Conservation (phyloP, 2,329 filamentous ascomycete genomes). For the Fusarium denticulatum region DNA sequence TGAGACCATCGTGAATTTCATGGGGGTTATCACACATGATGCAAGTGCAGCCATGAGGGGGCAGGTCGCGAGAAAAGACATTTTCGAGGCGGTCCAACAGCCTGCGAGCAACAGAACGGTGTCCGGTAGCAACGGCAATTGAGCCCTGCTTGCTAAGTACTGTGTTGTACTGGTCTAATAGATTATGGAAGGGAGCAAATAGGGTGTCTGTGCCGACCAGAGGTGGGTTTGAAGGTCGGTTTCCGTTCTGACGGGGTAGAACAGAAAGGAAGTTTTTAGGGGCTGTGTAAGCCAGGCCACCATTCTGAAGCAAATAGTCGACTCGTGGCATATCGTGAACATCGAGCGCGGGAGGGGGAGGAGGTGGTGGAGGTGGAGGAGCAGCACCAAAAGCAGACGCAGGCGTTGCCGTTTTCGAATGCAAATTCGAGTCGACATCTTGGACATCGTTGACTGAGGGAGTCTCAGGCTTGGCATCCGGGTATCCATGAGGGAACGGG, state of each 20-base stretch:
- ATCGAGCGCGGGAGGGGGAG: slow-evolving; percentile 80
- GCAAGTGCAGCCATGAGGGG: slow-evolving; percentile 84
- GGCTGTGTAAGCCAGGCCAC: slow-evolving; percentile 77
- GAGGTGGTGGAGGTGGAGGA: slow-evolving; percentile 64
- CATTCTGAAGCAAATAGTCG: slow-evolving; percentile 91
- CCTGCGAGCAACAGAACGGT: slow-evolving; percentile 90
- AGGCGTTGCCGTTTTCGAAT: slow-evolving; percentile 54
- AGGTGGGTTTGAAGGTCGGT: slow-evolving; percentile 69
- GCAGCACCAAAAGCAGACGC: slow-evolving; percentile 47
- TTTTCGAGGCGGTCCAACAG: slow-evolving; percentile 91
- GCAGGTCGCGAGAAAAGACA: slow-evolving; percentile 93
- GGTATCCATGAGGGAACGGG: slow-evolving; percentile 59
- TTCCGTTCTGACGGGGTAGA: slow-evolving; percentile 66
- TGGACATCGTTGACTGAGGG: slow-evolving; percentile 51
- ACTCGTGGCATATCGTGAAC: slow-evolving; percentile 80
- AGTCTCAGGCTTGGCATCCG: slow-evolving; percentile 51
- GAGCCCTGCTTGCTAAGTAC: slow-evolving; percentile 88
- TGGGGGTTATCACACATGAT: slow-evolving; percentile 77
- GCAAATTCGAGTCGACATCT: slow-evolving; percentile 45
- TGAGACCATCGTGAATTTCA: slow-evolving; percentile 76
- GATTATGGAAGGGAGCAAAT: slow-evolving; percentile 83
- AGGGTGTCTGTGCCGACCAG: slow-evolving; percentile 75
- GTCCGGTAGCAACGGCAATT: slow-evolving; percentile 92
- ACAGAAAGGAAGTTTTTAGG: slow-evolving; percentile 78
- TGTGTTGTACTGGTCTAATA: slow-evolving; percentile 85